phyloP scores from a whole-genome alignment of 208 protist genomes.

The Acanthamoeba divionensis region DNA sequence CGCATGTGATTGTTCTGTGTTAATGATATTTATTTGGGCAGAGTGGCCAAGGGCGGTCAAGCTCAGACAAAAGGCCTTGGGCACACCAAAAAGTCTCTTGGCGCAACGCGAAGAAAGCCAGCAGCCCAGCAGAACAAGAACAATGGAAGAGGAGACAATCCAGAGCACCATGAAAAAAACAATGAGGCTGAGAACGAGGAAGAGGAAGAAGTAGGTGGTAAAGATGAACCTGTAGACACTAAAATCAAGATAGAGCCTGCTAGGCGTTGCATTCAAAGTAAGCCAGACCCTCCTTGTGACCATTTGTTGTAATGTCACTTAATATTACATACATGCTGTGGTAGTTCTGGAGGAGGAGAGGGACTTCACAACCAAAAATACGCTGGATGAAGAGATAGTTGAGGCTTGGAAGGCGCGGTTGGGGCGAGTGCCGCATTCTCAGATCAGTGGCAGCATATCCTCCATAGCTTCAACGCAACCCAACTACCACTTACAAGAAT shows the following conservation, averaged over 20 bases:
- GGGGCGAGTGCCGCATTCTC: background rate
- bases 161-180: background rate
- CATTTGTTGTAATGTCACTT: background rate
- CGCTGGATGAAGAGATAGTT: constrained; percentile 27
- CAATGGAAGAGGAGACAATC: no score
- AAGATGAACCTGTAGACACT: background rate
- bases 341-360: background rate
- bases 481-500: background rate
- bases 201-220: background rate
- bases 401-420: constrained; percentile 27
- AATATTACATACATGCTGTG: background rate
- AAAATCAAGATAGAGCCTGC: background rate
- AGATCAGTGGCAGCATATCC: background rate
- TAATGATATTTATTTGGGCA: no score
- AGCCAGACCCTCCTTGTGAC: background rate
- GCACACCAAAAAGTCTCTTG: no score
- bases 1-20: no score
- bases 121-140: no score
- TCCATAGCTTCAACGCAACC: background rate
- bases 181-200: background rate
- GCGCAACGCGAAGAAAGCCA: no score
- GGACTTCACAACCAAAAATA: background rate
- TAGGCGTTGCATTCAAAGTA: constrained; percentile 2
- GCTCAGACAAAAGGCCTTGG: no score
- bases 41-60: no score